Percentiles rank a stretch among this genome's conserved stretches.
Evolutionary conservation across 225 moss, liverwort and hornwort genomes (phyloP).

Genomic region (Pleurozium schreberi): DNA sequence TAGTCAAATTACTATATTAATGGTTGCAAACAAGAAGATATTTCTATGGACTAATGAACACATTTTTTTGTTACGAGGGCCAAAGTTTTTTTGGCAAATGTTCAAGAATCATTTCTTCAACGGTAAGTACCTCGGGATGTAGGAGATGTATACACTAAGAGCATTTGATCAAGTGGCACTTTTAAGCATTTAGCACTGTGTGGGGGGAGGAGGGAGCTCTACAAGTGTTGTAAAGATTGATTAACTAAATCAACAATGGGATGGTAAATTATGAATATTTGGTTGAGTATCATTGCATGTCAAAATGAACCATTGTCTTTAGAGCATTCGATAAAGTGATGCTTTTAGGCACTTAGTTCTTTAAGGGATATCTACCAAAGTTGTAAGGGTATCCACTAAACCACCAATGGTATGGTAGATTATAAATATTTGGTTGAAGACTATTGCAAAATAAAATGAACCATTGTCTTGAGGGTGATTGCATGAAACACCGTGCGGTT

Average conservation of each 20-base stretch:
- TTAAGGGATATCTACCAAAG: too few species aligned
- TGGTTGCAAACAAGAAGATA: not conserved
- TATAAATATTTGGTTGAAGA: rapidly evolving
- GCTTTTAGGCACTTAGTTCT: not conserved
- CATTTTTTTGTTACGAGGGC: not conserved
- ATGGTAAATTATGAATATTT: too few species aligned
- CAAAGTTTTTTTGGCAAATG: not conserved
- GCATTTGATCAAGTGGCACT: not conserved
- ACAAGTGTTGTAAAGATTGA: too few species aligned
- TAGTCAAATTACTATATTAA: not conserved
- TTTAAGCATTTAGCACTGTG: not conserved
- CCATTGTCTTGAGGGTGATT: too few species aligned
- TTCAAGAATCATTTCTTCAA: not conserved
- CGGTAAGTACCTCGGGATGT: not conserved
- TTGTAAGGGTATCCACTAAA: not conserved
- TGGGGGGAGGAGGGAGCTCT: too few species aligned
- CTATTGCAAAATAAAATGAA: not conserved
- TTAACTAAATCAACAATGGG: too few species aligned
- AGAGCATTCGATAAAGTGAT: not conserved
- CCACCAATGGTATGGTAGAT: not conserved
- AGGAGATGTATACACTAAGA: not conserved
- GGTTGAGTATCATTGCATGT: too few species aligned
- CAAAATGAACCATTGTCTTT: too few species aligned
- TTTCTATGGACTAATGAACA: not conserved
- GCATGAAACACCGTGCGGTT: too few species aligned